Percentiles rank a stretch among this genome's conserved stretches.
phyloP scores from a whole-genome alignment of 768 basidiomycete genomes.

The Boletus pseudo-olivaceus region DNA sequence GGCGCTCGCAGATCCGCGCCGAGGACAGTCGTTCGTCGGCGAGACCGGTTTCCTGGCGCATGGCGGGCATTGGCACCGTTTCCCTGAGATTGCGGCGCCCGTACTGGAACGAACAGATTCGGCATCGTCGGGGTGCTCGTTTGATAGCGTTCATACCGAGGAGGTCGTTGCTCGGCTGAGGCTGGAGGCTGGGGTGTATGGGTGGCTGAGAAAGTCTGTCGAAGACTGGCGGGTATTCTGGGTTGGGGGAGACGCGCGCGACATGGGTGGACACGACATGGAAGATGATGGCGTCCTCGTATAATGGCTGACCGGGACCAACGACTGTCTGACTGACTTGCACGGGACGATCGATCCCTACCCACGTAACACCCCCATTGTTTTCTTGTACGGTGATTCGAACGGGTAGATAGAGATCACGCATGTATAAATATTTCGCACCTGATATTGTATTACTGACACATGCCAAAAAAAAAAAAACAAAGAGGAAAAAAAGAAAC shows the following conservation, averaged over 20 bases:
- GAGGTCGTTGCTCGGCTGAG: slow-evolving; percentile 45
- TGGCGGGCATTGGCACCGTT: slow-evolving; percentile 49
- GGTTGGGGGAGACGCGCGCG: slow-evolving; percentile 58
- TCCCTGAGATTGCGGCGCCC: slow-evolving; percentile 22
- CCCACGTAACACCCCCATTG: neutral
- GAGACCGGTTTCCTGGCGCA: slow-evolving; percentile 46
- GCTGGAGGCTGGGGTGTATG: slow-evolving; percentile 67
- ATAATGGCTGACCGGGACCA: slow-evolving; percentile 2
- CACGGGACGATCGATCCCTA: neutral
- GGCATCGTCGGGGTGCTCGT: slow-evolving; percentile 42
- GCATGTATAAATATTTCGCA: slow-evolving; percentile 20
- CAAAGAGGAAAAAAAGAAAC: neutral
- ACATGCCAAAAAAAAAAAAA: slow-evolving; percentile 10
- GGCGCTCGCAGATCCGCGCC: slow-evolving; percentile 41
- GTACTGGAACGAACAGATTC: slow-evolving; percentile 44
- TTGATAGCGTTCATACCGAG: slow-evolving; percentile 50
- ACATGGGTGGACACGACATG: slow-evolving; percentile 21
- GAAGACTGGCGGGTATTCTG: slow-evolving; percentile 82
- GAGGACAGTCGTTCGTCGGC: slow-evolving; percentile 61
- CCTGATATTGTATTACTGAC: slow-evolving; percentile 17
- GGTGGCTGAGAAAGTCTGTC: slow-evolving; percentile 68
- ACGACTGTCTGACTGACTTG: neutral
- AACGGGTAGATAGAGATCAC: slow-evolving; percentile 1
- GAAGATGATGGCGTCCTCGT: slow-evolving; percentile 33
- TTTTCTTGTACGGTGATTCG: neutral